Evolutionary conservation across 192 early-diverging fungal species (phyloP).

Genomic region (Glomus cerebriforme): DNA sequence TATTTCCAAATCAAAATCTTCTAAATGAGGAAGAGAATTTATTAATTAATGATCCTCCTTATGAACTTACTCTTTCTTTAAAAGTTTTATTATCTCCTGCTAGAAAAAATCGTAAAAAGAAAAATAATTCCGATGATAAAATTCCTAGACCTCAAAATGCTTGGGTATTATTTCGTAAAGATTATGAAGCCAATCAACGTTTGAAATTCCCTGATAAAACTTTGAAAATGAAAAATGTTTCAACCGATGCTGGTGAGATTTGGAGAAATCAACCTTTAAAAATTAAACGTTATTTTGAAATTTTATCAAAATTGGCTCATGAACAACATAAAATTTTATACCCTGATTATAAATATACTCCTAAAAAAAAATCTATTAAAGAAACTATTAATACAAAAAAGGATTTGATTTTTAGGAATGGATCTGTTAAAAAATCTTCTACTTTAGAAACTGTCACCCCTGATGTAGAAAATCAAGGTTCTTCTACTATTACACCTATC

Average conservation of each 20-base stretch:
- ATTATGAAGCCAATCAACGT: constrained; percentile 23
- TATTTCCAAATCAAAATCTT: background rate
- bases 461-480: background rate
- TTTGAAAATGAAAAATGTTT: constrained; percentile 16
- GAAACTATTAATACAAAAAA: background rate
- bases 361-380: constrained; percentile 1
- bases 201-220: background rate
- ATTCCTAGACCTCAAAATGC: constrained; percentile 29
- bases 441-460: background rate
- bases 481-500: too few relatives aligned
- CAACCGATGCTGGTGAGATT: background rate
- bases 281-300: constrained; percentile 26
- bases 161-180: constrained; percentile 29
- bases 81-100: background rate
- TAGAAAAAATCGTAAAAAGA: constrained; percentile 3
- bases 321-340: constrained; percentile 21
- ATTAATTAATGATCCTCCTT: constrained; percentile 18
- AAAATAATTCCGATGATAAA: background rate
- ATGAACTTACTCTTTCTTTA: constrained; percentile 3
- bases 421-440: background rate
- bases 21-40: background rate
- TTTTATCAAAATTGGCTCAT: constrained; percentile 8
- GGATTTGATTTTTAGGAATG: background rate
- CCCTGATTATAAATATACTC: constrained; percentile 18
- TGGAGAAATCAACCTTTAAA: constrained; percentile 9